Base-by-base conservation (phyloP, 129 eudicot species). In the Solidago caesia region DNA sequence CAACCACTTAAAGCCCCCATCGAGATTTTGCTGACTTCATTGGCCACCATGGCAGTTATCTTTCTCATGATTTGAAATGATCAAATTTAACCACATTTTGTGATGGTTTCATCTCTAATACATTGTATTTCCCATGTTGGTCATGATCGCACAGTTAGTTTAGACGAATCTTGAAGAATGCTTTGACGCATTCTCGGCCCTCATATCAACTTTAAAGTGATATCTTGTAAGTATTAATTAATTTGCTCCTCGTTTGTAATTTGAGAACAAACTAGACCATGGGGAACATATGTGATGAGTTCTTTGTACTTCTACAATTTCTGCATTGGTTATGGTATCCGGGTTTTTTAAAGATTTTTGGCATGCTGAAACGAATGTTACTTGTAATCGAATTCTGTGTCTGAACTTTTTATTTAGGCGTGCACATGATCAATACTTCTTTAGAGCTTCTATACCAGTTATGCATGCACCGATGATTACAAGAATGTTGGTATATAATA, bases 1-100 rank as follows among this genome's bases (percentile, higher is more conserved):
- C 92, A 86, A 70, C 83, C 83, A 48, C 77, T 81, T 47, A 72
- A 74, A 77, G 72, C 80, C 44, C 72, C 73, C 58, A 74, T 72
- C 0, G 52, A 57, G 46, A 49, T 83, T 61, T 51, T 84, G 48
- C 27, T 87, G n/a, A 80, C 86, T 33, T 64, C 46, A 46, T 48
- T 87, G 41, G 67, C 85, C 46, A 5, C 81, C 57, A 65, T 82
- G 13, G 64, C 84, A 70, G 72, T 66, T 43, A 61, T 79, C 33
- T 71, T 82, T 63, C 74, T 85, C 71, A 13, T 79, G 63, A 11
- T 66, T 29, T 73, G 73, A 79, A 70, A 61, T 14, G 26, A 68
- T 10, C 0, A 53, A 41, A 64, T 6, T 10, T 13, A 63, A 58
- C 42, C 47, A 9, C n/a, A 64, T 64, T 41, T 64, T 41, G 68